Evolutionary conservation across 2,329 filamentous ascomycete species (phyloP), one percentile per base, ranked within the genome.

Genomic region (Pestalotiopsis sp.): DNA sequence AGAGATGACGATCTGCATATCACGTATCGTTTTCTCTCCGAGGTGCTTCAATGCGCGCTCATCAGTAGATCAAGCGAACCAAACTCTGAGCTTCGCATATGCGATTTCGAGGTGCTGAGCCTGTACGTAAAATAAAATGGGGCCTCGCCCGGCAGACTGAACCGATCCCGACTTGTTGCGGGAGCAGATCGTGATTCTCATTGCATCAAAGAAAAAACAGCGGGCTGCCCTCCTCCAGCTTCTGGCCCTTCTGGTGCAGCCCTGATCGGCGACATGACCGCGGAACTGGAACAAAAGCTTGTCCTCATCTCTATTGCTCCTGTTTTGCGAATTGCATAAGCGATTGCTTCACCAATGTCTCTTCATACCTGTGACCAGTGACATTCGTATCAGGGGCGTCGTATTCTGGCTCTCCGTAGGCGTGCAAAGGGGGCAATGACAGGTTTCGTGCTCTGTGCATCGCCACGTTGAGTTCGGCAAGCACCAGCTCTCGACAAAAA

Each of bases 101-200:
- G 57, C 25, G 5, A n/a, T 62, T 14, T 17, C 2, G 45, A 49
- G n/a, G 14, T 9, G 45, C 45, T 52, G 45, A 52, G 17, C 45
- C 14, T 52, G 45, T 52, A 52, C 45, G 45, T 52, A 52, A 52
- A 36, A 52, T 23, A 52, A 52, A 52, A 6, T 52, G 45, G 45
- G 45, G n/a, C 45, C 4, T n/a, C 14, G 14, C 20, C 20, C 45
- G 45, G 45, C 45, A 17, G 20, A 52, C n/a, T 52, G 45, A 52
- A 52, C 45, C 45, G 45, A 52, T 52, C 45, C 45, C 17, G 20
- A 20, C 20, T 17, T 52, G 57, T 23, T 59, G 57, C 57, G 57
- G 57, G 57, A 39, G 59, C 31, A 62, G 59, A 62, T 62, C 59
- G 25, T 62, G 59, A 62, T 62, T 62, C 25, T 62, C 59, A 20